A percentile compares a stretch with the other conserved stretches of the same genome.
These are phyloP conservation scores for Starmerella vaccinii DNA, from an alignment of 805 yeast genomes.

Conservation along the genomic window DNA sequence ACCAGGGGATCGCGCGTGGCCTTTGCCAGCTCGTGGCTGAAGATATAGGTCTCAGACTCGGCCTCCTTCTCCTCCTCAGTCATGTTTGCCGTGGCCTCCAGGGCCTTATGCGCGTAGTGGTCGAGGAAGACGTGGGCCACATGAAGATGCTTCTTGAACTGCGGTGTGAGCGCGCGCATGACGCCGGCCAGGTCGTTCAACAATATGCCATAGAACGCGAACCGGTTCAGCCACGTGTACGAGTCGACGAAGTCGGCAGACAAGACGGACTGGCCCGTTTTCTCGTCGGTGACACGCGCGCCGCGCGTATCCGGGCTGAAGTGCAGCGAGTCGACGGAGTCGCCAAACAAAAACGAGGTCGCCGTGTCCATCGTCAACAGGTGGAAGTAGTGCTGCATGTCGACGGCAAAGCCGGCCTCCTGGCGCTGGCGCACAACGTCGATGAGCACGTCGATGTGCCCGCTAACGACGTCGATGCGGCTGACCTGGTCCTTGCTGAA, in stretches of 20 bases:
- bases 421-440: slow-evolving; percentile 4
- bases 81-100: slow-evolving; percentile 20
- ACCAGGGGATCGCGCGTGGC: slow-evolving; percentile 38
- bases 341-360: slow-evolving; percentile 23
- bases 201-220: slow-evolving; percentile 7
- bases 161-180: slow-evolving; percentile 5
- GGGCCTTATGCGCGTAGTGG: slow-evolving; percentile 34
- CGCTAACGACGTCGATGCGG: slow-evolving; percentile 25
- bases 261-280: slow-evolving; percentile 20
- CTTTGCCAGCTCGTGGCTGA: slow-evolving; percentile 39
- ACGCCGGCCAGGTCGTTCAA: slow-evolving; percentile 11
- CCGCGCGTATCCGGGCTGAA: slow-evolving; percentile 3
- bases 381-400: slow-evolving; percentile 21
- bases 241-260: slow-evolving; percentile 24
- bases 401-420: slow-evolving; percentile 11
- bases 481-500: slow-evolving; percentile 30
- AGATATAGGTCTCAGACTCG: slow-evolving; percentile 30
- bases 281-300: neutral
- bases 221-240: slow-evolving; percentile 15
- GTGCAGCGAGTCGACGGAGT: slow-evolving; percentile 12
- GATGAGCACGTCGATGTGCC: slow-evolving; percentile 26
- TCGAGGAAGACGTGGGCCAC: slow-evolving; percentile 32
- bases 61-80: neutral
- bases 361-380: slow-evolving; percentile 26
- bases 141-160: slow-evolving; percentile 31